Evolutionary conservation across 169 alveolate genomes (phyloP).

Genomic region (Plasmodium vivax): DNA sequence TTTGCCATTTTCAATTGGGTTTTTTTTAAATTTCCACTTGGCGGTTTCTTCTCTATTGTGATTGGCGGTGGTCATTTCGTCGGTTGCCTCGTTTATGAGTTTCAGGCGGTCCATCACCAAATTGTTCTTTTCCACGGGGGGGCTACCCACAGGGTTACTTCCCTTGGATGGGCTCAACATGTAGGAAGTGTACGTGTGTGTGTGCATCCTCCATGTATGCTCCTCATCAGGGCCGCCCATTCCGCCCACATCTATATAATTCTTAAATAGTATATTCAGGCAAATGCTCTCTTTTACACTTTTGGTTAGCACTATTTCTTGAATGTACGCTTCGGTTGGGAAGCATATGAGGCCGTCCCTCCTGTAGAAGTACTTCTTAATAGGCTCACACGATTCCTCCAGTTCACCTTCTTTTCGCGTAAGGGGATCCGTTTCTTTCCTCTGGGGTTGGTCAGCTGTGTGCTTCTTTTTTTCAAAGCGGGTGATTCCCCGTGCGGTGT

Average conservation of each 20-base stretch:
- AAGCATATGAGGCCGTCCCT: conserved; percentile 22
- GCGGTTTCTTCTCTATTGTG: conserved; percentile 5
- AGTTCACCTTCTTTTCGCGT: neutral
- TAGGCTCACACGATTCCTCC: neutral
- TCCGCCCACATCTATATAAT: conserved; percentile 9
- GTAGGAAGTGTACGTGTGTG: neutral
- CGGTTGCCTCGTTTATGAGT: neutral
- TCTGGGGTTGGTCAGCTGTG: neutral
- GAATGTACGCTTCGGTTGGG: conserved; percentile 57
- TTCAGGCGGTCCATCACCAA: neutral
- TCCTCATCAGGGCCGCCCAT: neutral
- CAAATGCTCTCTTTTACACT: conserved; percentile 42
- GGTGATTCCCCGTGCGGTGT: neutral
- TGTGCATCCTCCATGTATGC: neutral
- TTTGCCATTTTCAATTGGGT: conserved; percentile 2
- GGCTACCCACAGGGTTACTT: neutral
- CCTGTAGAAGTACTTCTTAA: conserved; percentile 44
- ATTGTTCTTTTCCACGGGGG: neutral
- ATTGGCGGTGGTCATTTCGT: neutral
- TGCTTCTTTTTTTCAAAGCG: neutral
- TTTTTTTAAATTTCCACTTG: neutral
- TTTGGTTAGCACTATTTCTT: conserved; percentile 57
- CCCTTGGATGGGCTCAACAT: neutral
- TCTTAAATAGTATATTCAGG: conserved; percentile 26
- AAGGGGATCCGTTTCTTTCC: neutral